Evolutionary conservation across 2,329 filamentous ascomycete species (phyloP), one percentile per base, ranked within the genome.

Genomic region (Aureobasidium leucospermi): DNA sequence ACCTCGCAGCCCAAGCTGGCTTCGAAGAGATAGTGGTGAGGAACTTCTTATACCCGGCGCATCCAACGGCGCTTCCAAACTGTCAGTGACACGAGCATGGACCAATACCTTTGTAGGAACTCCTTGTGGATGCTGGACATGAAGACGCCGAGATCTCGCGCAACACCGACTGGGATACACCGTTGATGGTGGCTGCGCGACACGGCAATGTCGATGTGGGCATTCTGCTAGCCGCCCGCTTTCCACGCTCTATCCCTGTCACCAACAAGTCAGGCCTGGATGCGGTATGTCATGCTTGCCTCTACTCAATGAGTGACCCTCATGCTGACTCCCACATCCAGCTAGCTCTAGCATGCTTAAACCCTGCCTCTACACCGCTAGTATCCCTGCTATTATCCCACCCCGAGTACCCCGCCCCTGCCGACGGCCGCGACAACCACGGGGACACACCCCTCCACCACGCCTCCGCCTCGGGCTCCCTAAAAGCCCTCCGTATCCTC

Each of bases 371-470:
- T 7, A 69, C 76, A 64, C 67, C 74, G 65, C 63, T 80, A 66
- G 73, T 79, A 65, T 67, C 80, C 2, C 70, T 77, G 8, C 60
- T 74, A 16, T 65, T 73, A 15, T 62, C 65, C 62, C 72, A 67
- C 64, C 70, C 59, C 59, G 63, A 60, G 43, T 71, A 65, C 39
- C 70, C 73, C 1, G 72, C 65, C 36, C 69, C 61, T 43, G 70
- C 65, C 41, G 67, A 68, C 61, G 61, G 42, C 52, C 61, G 59
- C 16, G 90, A 96, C 68, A 67, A 79, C 1, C 82, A 87, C 60
- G 90, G 90, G n/a, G 94, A 95, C 70, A 95, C 90, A 2, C 88
- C 90, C 0, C 77, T 96, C 45, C 90, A 96, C 74, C 91, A 94
- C 74, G 91, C 91, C 11, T 90, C 85, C 67, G 87, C 87, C 47